Conservation (phyloP, 352 stramenopile genomes). For the Globisporangium viniferum region DNA sequence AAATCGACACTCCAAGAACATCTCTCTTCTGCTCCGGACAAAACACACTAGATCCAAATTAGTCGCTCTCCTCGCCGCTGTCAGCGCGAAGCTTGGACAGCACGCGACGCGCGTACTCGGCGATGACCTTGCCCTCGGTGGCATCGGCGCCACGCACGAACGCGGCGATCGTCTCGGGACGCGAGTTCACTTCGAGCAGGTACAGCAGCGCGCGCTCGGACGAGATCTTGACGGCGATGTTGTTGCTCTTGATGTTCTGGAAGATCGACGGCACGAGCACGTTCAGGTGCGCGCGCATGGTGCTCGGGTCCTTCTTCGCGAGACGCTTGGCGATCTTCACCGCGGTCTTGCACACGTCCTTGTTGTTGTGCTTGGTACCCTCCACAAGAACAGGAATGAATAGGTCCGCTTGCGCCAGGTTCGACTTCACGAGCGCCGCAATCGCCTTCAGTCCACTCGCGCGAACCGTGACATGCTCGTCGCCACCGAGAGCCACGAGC, state of each 20-base stretch:
- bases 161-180: slow-evolving; percentile 71
- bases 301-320: slow-evolving; percentile 61
- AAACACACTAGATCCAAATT: slow-evolving; percentile 9
- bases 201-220: slow-evolving; percentile 86
- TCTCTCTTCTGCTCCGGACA: neutral
- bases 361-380: slow-evolving; percentile 67
- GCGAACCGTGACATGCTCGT: slow-evolving; percentile 70
- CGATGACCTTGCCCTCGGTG: slow-evolving; percentile 78
- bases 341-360: slow-evolving; percentile 73
- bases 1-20: too few species aligned
- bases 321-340: slow-evolving; percentile 73
- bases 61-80: slow-evolving; percentile 81
- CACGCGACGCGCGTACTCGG: slow-evolving; percentile 85
- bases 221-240: slow-evolving; percentile 85
- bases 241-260: slow-evolving; percentile 86
- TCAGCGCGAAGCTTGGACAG: slow-evolving; percentile 85
- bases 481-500: slow-evolving; percentile 43
- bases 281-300: slow-evolving; percentile 47
- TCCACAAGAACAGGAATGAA: slow-evolving; percentile 65
- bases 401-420: slow-evolving; percentile 27
- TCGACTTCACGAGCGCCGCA: slow-evolving; percentile 50
- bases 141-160: slow-evolving; percentile 55
- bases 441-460: slow-evolving; percentile 52
- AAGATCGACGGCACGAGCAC: slow-evolving; percentile 79
- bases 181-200: slow-evolving; percentile 81